Evolutionary conservation across 352 stramenopile genomes (phyloP).

Genomic region (Phytophthora gonapodyides): DNA sequence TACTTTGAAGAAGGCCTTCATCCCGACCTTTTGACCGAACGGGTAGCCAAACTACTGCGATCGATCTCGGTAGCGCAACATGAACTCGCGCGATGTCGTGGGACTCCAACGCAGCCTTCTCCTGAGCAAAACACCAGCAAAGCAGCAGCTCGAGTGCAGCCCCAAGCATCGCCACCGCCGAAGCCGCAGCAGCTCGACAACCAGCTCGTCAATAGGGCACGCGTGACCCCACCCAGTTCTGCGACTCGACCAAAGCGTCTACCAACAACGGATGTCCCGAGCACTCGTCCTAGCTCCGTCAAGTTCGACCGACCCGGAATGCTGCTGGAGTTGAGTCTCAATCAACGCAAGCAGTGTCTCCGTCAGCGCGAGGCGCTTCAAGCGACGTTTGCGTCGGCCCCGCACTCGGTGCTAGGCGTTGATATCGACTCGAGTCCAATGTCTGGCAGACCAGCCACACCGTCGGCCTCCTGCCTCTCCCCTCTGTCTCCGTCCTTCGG

Average conservation of each 20-base stretch:
- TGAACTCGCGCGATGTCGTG: slow-evolving; percentile 52
- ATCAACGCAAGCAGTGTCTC: slow-evolving; percentile 67
- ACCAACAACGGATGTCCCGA: slow-evolving; percentile 30
- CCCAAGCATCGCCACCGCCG: not conserved
- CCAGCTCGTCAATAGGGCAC: slow-evolving; percentile 16
- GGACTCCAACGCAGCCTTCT: slow-evolving; percentile 32
- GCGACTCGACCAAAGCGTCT: slow-evolving; percentile 21
- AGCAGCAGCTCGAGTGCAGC: slow-evolving; percentile 11
- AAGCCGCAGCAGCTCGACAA: slow-evolving; percentile 13
- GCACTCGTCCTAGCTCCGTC: slow-evolving; percentile 52
- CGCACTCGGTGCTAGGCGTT: slow-evolving; percentile 68
- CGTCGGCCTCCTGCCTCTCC: slow-evolving; percentile 19
- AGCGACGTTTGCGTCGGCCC: slow-evolving; percentile 39
- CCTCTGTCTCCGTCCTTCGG: slow-evolving; percentile 4
- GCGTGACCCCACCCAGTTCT: slow-evolving; percentile 21
- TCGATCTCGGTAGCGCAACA: slow-evolving; percentile 57
- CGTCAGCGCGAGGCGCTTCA: slow-evolving; percentile 51
- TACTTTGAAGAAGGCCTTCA: slow-evolving; percentile 61
- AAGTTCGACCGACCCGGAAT: slow-evolving; percentile 67
- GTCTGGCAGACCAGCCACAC: slow-evolving; percentile 15
- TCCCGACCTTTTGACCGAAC: slow-evolving; percentile 41
- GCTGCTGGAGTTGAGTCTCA: slow-evolving; percentile 70
- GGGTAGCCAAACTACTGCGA: slow-evolving; percentile 57
- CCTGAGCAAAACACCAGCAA: slow-evolving; percentile 8
- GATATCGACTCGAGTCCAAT: slow-evolving; percentile 33